Conservation (phyloP, 371 early-diverging fungal species). For the Syncephalastrum monosporum region DNA sequence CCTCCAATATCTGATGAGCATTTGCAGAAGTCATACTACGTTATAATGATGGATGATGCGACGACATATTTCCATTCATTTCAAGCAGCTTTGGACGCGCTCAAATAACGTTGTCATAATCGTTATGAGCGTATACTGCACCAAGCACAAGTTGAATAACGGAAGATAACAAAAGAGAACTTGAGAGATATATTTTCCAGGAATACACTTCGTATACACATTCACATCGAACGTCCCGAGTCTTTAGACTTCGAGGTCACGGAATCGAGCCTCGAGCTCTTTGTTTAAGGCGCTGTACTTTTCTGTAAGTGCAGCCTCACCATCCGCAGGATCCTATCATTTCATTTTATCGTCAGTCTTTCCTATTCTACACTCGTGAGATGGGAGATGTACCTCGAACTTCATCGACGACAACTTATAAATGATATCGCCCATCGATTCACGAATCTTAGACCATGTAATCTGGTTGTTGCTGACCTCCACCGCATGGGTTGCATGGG, state of each 20-base stretch:
- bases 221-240: slow-evolving; percentile 1
- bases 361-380: too few species aligned
- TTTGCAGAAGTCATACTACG: too few species aligned
- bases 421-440: slow-evolving; percentile 89
- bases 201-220: too few species aligned
- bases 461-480: slow-evolving; percentile 88
- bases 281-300: slow-evolving; percentile 85
- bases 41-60: too few species aligned
- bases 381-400: slow-evolving; percentile 72
- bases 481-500: slow-evolving; percentile 90
- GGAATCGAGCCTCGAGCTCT: slow-evolving; percentile 97
- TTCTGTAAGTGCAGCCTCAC: slow-evolving; percentile 82
- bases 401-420: slow-evolving; percentile 99
- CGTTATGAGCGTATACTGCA: too few species aligned
- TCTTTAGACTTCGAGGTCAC: slow-evolving; percentile 48
- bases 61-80: too few species aligned
- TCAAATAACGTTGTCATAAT: too few species aligned
- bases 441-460: slow-evolving; percentile 96
- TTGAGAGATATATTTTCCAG: too few species aligned
- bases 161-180: too few species aligned
- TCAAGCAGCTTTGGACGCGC: too few species aligned
- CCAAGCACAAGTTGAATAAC: too few species aligned
- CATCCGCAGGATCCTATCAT: slow-evolving; percentile 90
- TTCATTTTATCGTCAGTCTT: not conserved
- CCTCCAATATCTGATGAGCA: too few species aligned